Evolutionary conservation across 306 rosid genomes (phyloP).

Genomic region (Ziziphus jujuba): DNA sequence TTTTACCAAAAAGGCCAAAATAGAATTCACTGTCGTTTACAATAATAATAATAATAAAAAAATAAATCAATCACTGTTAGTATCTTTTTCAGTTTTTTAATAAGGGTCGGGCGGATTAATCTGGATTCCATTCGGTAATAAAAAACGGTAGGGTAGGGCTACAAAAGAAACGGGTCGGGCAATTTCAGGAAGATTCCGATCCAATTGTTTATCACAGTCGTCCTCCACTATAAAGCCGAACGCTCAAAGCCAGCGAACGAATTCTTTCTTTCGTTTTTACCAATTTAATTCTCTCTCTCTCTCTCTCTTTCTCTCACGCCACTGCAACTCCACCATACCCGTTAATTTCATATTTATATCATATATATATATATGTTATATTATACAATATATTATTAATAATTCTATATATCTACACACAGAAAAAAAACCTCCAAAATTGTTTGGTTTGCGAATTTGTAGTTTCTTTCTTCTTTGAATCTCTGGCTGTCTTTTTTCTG

Average conservation of each 20-base stretch:
- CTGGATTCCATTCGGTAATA: not conserved
- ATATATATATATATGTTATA: too few relatives aligned
- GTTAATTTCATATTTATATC: too few relatives aligned
- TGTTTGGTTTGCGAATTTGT: not conserved
- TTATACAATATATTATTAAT: too few relatives aligned
- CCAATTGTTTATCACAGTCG: not conserved
- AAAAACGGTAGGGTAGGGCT: conserved; percentile 34
- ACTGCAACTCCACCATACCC: conserved; percentile 13
- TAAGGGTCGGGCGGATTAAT: conserved; percentile 3
- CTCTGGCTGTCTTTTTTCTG: not conserved
- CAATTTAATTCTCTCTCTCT: not conserved
- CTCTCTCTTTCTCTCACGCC: not conserved
- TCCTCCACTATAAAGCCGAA: conserved; percentile 16
- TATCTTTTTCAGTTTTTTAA: too few relatives aligned
- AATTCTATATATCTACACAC: not conserved
- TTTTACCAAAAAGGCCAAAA: not conserved
- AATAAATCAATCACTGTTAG: too few relatives aligned
- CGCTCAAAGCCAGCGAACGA: not conserved
- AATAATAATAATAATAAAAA: too few relatives aligned
- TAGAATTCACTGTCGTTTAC: not conserved
- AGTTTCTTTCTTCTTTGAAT: not conserved
- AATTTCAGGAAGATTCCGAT: conserved; percentile 26
- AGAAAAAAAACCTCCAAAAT: not conserved
- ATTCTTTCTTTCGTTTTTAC: not conserved
- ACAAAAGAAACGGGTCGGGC: conserved; percentile 31